Base-by-base conservation (phyloP, 345 rosid genomes). In the Euphorbia tirucalli region DNA sequence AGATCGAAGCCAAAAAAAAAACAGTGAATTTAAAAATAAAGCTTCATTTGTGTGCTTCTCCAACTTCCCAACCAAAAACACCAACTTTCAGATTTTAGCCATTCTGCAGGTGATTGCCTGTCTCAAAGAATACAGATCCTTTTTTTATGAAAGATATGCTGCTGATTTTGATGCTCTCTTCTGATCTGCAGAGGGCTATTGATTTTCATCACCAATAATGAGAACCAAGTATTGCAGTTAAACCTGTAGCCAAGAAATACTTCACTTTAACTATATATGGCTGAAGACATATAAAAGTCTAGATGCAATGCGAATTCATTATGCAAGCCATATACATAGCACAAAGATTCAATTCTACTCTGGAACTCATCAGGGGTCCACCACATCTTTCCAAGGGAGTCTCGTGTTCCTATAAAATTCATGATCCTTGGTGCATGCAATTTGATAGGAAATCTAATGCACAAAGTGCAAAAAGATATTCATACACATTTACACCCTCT, bases 241-340 rank as follows among this genome's bases (percentile, higher is more conserved):
- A 18, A 32, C 43, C 44, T 68, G 71, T 44, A 68, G 7, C n/a
- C 44, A 30, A 50, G 11, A 46, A 46, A 16, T 15, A 46, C 52
- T 46, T 46, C 52, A 41, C 13, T 41, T 41, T 5, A 32, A 5
- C 13, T 15, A 46, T 13, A 46, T 46, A 46, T 46, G 19, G 52
- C 52, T 46, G 52, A 13, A 46, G 52, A 46, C 7, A 46, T 11
- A 46, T 46, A 46, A 18, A 25, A 46, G 61, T 68, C 49, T 68
- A 18, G 35, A 39, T 41, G 43, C n/a, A 31, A n/a, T 21, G 59
- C 44, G 15, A 19, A 11, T 31, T 19, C 1, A 27, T 30, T 41
- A 66, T 66, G 58, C 58, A 67, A 18, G 16, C 30, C 31, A 41
- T 13, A 65, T 49, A 54, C 41, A 68, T 30, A 24, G 28, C 25